Base-by-base conservation (phyloP, 169 alveolate species). In the Eimeria acervulina region DNA sequence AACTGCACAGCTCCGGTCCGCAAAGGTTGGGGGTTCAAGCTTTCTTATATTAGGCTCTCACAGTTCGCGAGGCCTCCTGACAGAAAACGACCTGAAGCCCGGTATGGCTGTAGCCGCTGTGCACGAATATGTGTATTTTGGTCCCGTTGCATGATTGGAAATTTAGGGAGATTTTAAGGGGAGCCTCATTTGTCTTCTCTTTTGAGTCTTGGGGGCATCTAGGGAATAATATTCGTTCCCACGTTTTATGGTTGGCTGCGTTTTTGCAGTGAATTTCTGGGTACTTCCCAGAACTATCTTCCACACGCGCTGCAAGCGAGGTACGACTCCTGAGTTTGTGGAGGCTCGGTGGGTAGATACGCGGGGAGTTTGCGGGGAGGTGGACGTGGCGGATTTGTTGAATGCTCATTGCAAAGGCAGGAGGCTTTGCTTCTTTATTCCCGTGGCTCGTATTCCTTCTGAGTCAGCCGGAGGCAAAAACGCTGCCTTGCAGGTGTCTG, bases 201-300 rank as follows among this genome's bases (percentile, higher is more conserved):
- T 36, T 3, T 36, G 83, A 21, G 51, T 36, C 52, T 72, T 51
- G 26, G 40, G 42, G 40, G 44, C 40, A 23, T 59, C 17, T 8
- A 47, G 59, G 21, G 63, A 33, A 47, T 6, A n/a, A 15, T 31
- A 59, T 40, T 52, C 31, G 7, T 40, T 38, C 21, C 81, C 83
- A 1, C 44, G 83, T 87, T 31, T 8, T 42, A 10, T 33, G 66
- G 2, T 78, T 42, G 61, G 66, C n/a, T 47, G 38, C 44, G 10
- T 36, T n/a, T 26, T 40, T 44, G 17, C 93, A 87, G 93, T 87
- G 83, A 81, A 87, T 40, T 87, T 87, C 61, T 87, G 93, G 93
- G 81, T 83, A 61, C 80, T 87, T 12, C 63, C 93, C 40, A 21
- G 17, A 38, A 87, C 59, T 0, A 4, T 61, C 40, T 87, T 61